Base-by-base conservation (phyloP, 2,329 filamentous ascomycete genomes). In the Atkinsonella hypoxylon region DNA sequence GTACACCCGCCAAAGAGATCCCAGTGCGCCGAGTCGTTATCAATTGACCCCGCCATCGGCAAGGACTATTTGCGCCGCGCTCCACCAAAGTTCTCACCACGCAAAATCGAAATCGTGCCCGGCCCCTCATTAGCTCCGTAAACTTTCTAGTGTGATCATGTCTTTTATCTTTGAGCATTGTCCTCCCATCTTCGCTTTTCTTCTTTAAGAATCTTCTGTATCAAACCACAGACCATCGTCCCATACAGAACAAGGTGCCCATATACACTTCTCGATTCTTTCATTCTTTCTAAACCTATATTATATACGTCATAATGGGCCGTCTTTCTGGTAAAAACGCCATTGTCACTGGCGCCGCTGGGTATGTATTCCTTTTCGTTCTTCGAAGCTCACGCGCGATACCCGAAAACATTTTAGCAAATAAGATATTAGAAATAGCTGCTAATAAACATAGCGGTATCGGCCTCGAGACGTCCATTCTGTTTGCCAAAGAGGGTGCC, bases 401-500 rank as follows among this genome's bases (percentile, higher is more conserved):
- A 26, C 26, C 4, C 26, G 7, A 26, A 4, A 26, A 26, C 26
- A 26, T 4, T 26, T 34, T 54, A 39, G 60, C 49, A 7, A 50
- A 15, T 3, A 38, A 10, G 17, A 5, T 31, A 5, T 5, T 11
- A 10, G n/a, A 4, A 17, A 39, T 15, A 12, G n/a, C 15, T 11
- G 8, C 18, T 45, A 30, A 31, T 38, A 13, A 30, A 8, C 6
- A 17, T 17, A 90, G 90, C 62, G 90, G 90, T 62, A 96, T 96
- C 62, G 90, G 90, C 57, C 85, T 96, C 46, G 89, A 96, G 73
- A 95, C 90, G 2, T 80, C 79, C 51, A 90, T 96, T 58, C 85
- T 95, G 53, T 95, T 96, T 63, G 85, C 83, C 53, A 85, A 85
- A 56, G 90, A 96, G 73, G 90, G 89, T 55, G 90, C 89, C 62